Evolutionary conservation across 2,329 filamentous ascomycete species (phyloP).

Genomic region (Clarireedia homoeocarpa): DNA sequence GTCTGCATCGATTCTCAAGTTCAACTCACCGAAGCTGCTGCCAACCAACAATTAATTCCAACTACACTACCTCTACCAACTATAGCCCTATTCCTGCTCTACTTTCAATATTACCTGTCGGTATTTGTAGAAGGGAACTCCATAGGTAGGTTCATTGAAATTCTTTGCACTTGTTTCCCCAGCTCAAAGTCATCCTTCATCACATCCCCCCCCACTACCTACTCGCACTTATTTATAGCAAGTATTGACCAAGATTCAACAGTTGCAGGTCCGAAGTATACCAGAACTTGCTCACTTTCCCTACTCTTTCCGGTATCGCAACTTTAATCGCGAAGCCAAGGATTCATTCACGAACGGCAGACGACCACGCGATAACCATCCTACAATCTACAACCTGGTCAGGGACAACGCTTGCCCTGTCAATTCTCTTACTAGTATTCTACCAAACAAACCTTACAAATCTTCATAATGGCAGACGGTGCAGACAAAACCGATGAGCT

Average conservation of each 20-base stretch:
- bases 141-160: background rate
- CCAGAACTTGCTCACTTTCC: background rate
- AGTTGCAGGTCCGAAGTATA: conserved; percentile 2
- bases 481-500: conserved; percentile 94
- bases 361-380: conserved; percentile 27
- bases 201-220: background rate
- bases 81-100: background rate
- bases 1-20: background rate
- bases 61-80: background rate
- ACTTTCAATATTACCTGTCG: conserved; percentile 1
- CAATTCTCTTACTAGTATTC: conserved; percentile 25
- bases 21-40: conserved; percentile 1
- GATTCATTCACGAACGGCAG: conserved; percentile 13
- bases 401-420: conserved; percentile 25
- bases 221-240: background rate
- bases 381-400: conserved; percentile 24
- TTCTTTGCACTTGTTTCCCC: background rate
- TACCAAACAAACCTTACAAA: conserved; percentile 21
- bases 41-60: conserved; percentile 4
- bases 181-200: background rate
- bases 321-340: background rate
- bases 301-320: background rate
- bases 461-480: conserved; percentile 75
- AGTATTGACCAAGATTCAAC: background rate
- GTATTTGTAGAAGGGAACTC: background rate